Evolutionary conservation across 2,329 filamentous ascomycete species (phyloP), one percentile per base, ranked within the genome.

Genomic region (Aspergillus phoenicis): DNA sequence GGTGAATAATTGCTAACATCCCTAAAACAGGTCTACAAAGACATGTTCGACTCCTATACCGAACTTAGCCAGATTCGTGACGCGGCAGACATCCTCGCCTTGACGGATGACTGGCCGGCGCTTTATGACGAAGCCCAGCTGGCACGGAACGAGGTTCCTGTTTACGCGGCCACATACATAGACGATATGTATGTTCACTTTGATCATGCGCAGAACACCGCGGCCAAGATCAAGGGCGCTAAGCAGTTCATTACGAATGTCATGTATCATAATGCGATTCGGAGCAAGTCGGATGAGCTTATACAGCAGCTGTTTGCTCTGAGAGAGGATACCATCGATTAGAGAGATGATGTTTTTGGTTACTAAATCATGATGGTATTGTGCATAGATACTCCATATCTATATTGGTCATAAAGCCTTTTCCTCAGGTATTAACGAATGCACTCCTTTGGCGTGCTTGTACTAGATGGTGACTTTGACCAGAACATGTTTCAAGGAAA

Each of bases 151-250:
- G 82, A 88, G 61, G 91, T 97, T 0, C 93, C 94, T 0, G 87
- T 96, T 0, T 97, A 95, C 71, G 90, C 93, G 1, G 91, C 91
- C 0, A 89, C 87, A 2, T 98, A 90, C 68, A 75, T 91, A 4
- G 89, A 97, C 64, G 93, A 97, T 73, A 95, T 97, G 91, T 97
- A 96, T 70, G 93, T 98, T 30, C 90, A 96, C 71, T 90, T 86
- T 67, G 86, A 86, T 6, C 79, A 93, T 58, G 89, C 91, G 8
- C 83, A 85, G 68, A 86, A 90, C 68, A 96, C 92, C 15, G 91
- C 91, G 8, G 80, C 79, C 43, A 85, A 88, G 70, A 90, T 97
- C 73, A 89, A 86, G 73, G 88, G 87, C 1, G 89, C 87, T 72
- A 93, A 91, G 79, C 87, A 91, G 43, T 95, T 89, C 69, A 86